phyloP scores from a whole-genome alignment of 1,284 basidiomycete genomes.

The Moesziomyces sp. region DNA sequence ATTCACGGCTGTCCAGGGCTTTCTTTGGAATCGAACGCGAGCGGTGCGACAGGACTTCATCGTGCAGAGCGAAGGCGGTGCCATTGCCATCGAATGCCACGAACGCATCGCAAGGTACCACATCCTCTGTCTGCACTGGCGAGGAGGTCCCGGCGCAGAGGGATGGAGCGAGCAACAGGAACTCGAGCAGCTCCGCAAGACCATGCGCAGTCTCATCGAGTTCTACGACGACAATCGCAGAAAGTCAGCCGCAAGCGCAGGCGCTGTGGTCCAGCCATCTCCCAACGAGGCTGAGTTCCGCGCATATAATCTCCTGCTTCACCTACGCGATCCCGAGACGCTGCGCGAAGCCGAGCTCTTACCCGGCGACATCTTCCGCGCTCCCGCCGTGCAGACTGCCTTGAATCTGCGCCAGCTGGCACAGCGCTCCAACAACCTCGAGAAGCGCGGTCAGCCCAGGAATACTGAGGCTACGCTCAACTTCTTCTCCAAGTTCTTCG shows the following conservation, averaged over 20 bases:
- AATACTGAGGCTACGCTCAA: constrained; percentile 72
- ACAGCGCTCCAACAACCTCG: constrained; percentile 78
- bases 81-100: constrained; percentile 85
- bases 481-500: constrained; percentile 74
- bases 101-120: constrained; percentile 94
- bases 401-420: constrained; percentile 82
- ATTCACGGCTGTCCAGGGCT: constrained; percentile 79
- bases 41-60: constrained; percentile 93
- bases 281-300: constrained; percentile 94
- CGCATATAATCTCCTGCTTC: constrained; percentile 90
- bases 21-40: constrained; percentile 91
- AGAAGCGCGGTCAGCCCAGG: constrained; percentile 68
- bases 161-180: constrained; percentile 79
- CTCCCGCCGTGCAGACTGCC: constrained; percentile 83
- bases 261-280: constrained; percentile 75
- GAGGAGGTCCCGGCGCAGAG: constrained; percentile 70
- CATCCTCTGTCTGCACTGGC: constrained; percentile 83
- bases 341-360: constrained; percentile 77
- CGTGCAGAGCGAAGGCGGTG: constrained; percentile 84
- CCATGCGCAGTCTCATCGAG: constrained; percentile 88
- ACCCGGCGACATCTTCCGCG: constrained; percentile 77
- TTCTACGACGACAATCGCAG: constrained; percentile 81
- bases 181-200: constrained; percentile 88
- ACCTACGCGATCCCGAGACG: constrained; percentile 86
- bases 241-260: constrained; percentile 35